Evolutionary conservation across 78 protist species (phyloP).

Genomic region (Dictyostelium discoideum): DNA sequence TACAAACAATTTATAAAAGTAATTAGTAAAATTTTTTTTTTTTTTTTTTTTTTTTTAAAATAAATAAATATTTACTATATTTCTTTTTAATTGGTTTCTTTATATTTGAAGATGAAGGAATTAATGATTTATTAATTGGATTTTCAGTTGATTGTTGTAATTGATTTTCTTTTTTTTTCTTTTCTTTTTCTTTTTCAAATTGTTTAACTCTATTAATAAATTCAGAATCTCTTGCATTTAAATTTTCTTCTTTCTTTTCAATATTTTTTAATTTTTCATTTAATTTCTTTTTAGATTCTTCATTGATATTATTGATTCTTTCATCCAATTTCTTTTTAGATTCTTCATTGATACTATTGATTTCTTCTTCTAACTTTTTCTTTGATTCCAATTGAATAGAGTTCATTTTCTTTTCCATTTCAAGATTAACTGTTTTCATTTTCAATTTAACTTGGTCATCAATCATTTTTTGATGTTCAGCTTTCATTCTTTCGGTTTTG

Average conservation of each 20-base stretch:
- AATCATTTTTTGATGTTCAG: constrained; percentile 38
- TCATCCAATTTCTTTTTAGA: constrained; percentile 24
- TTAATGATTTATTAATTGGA: neutral
- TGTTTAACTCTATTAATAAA: constrained; percentile 20
- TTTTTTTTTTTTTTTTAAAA: neutral
- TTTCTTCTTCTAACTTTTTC: constrained; percentile 19
- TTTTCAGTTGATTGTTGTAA: neutral
- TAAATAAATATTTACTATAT: neutral
- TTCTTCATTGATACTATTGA: constrained; percentile 30
- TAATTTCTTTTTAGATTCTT: constrained; percentile 24
- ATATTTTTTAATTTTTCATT: constrained; percentile 40
- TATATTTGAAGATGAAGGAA: neutral
- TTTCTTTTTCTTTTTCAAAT: constrained; percentile 35
- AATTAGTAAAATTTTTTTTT: neutral
- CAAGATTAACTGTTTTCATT: constrained; percentile 7
- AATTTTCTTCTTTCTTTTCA: constrained; percentile 28
- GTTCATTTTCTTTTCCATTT: constrained; percentile 45
- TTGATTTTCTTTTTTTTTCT: neutral
- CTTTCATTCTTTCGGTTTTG: constrained; percentile 4
- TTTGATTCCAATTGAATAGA: neutral
- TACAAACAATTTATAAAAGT: too few species aligned
- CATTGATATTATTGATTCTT: constrained; percentile 6
- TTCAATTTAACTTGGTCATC: constrained; percentile 42
- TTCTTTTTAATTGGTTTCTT: constrained; percentile 10
- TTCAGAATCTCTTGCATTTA: constrained; percentile 4